phyloP scores from a whole-genome alignment of 345 rosid species.

The Luvunga scandens region DNA sequence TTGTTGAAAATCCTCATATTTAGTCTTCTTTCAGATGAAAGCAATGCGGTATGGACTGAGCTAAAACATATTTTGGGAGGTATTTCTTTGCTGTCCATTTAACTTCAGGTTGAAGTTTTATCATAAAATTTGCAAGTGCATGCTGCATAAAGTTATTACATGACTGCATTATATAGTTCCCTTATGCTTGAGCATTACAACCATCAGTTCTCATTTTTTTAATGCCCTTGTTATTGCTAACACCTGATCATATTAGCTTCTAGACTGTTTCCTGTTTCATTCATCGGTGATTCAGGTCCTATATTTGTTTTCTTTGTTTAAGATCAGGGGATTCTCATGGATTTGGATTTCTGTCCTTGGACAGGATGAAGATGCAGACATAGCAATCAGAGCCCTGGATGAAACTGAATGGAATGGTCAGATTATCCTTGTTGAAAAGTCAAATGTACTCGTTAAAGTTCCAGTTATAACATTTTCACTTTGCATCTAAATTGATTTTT shows the following conservation, averaged over 20 bases:
- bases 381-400: conserved; percentile 30
- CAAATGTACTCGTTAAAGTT: conserved; percentile 14
- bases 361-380: conserved; percentile 23
- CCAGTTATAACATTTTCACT: not conserved
- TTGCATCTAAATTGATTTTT: not conserved
- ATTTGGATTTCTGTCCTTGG: conserved; percentile 27
- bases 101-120: not conserved
- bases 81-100: not conserved
- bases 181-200: not conserved
- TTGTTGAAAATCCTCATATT: too few relatives aligned
- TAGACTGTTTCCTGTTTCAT: not conserved
- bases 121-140: not conserved
- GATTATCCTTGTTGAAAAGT: conserved; percentile 27
- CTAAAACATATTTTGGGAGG: too few relatives aligned
- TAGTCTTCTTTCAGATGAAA: too few relatives aligned
- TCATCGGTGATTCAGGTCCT: not conserved
- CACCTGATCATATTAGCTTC: not conserved
- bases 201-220: too few relatives aligned
- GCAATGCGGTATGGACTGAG: too few relatives aligned
- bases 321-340: conserved; percentile 28
- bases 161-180: too few relatives aligned
- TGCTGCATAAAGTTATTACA: not conserved
- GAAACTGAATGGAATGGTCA: conserved; percentile 34
- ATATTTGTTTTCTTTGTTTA: conserved; percentile 4
- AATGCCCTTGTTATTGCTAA: not conserved